Percentiles rank a stretch among this genome's conserved stretches.
These are phyloP conservation scores for Prunus campanulata DNA, from an alignment of 306 rosid genomes.

Conservation along the genomic window DNA sequence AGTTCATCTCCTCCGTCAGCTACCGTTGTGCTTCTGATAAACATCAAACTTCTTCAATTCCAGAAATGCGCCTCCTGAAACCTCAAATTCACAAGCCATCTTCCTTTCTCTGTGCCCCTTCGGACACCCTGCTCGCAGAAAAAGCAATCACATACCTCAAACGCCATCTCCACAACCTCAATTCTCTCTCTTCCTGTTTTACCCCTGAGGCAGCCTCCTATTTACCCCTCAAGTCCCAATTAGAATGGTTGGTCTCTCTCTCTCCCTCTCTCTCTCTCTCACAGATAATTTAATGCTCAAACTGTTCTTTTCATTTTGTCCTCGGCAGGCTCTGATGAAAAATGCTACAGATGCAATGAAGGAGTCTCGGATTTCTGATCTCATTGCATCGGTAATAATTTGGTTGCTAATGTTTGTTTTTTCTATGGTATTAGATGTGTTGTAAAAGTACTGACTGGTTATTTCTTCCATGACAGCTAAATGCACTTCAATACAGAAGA, in stretches of 20 bases:
- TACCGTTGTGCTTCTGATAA: not conserved
- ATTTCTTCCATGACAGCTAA: conserved; percentile 55
- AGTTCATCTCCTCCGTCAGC: not conserved
- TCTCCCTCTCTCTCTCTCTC: conserved; percentile 1
- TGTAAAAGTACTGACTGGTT: conserved; percentile 12
- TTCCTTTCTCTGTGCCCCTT: conserved; percentile 33
- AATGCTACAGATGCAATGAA: conserved; percentile 90
- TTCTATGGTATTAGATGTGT: conserved; percentile 8
- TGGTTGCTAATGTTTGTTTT: conserved; percentile 11
- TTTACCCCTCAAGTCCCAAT: conserved; percentile 73
- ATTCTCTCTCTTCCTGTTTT: conserved; percentile 49
- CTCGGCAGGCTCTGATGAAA: conserved; percentile 68
- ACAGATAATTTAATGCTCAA: conserved; percentile 11
- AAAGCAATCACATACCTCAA: conserved; percentile 64
- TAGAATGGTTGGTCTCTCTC: conserved; percentile 44
- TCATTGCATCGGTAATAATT: conserved; percentile 62
- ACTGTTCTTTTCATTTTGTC: conserved; percentile 17
- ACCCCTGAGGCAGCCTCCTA: conserved; percentile 71
- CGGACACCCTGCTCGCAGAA: conserved; percentile 38
- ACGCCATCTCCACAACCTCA: conserved; percentile 60
- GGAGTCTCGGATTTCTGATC: conserved; percentile 79
- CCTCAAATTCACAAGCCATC: conserved; percentile 20
- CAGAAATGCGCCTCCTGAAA: conserved; percentile 36
- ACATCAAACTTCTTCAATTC: not conserved
- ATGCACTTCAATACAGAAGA: conserved; percentile 88